Conservation (phyloP, 352 stramenopile genomes). For the Globisporangium viniferum region DNA sequence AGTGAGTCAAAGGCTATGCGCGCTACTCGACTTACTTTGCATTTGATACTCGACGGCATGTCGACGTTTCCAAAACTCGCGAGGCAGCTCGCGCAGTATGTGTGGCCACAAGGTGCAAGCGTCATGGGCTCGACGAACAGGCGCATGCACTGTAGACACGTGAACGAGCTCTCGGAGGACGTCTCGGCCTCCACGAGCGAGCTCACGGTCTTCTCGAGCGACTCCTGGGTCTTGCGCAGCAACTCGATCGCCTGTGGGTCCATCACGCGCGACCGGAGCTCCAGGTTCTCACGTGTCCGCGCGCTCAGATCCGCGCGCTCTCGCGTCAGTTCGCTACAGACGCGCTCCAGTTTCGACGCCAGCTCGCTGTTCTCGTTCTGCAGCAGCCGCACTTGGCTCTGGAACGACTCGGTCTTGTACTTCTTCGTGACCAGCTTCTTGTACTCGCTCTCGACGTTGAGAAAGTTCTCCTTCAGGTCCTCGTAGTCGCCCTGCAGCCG, state of each 20-base stretch:
- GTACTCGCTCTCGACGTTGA: slow-evolving; percentile 37
- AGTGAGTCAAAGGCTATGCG: background rate
- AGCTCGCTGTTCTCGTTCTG: slow-evolving; percentile 69
- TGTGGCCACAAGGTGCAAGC: slow-evolving; percentile 66
- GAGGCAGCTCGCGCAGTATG: slow-evolving; percentile 60
- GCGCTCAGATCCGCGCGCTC: slow-evolving; percentile 37
- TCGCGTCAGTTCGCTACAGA: slow-evolving; percentile 37
- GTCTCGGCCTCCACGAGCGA: slow-evolving; percentile 64
- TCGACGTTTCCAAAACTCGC: slow-evolving; percentile 31
- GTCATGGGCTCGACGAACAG: slow-evolving; percentile 65
- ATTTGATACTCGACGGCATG: slow-evolving; percentile 43
- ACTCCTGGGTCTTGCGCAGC: slow-evolving; percentile 57
- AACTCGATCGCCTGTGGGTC: slow-evolving; percentile 49
- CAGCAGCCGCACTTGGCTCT: slow-evolving; percentile 58
- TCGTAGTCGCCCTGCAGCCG: slow-evolving; percentile 28
- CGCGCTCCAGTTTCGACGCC: slow-evolving; percentile 30
- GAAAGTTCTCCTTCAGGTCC: slow-evolving; percentile 24
- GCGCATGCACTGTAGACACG: slow-evolving; percentile 70
- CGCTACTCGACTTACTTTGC: slow-evolving; percentile 27
- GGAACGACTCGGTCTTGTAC: slow-evolving; percentile 78
- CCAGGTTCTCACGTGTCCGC: slow-evolving; percentile 39
- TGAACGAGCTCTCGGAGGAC: slow-evolving; percentile 73
- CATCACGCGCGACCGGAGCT: slow-evolving; percentile 45
- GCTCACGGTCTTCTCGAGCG: slow-evolving; percentile 63
- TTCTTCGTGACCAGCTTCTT: slow-evolving; percentile 59